These are phyloP conservation scores for Vanilla planifolia DNA, from an alignment of 106 monocot species.

Conservation along the genomic window DNA sequence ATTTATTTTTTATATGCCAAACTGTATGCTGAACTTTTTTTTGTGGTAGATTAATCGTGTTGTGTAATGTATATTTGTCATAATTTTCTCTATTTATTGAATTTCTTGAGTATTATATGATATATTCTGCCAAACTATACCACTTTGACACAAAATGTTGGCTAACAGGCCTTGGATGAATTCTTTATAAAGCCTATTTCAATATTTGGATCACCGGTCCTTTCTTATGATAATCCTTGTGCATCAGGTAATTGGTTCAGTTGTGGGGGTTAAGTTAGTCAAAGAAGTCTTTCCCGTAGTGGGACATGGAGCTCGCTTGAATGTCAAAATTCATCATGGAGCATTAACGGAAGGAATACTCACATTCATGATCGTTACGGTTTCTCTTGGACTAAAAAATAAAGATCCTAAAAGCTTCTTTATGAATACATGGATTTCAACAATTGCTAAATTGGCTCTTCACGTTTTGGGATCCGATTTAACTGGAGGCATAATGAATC, in stretches of 20 bases:
- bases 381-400: conserved; percentile 59
- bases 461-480: conserved; percentile 86
- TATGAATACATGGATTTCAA: conserved; percentile 93
- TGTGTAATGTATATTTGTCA: no score
- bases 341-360: conserved; percentile 84
- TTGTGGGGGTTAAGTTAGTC: conserved; percentile 55
- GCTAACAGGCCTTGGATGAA: background rate
- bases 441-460: conserved; percentile 64
- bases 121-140: no score
- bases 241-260: conserved; percentile 54
- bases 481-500: conserved; percentile 98
- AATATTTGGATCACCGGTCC: background rate
- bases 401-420: conserved; percentile 72
- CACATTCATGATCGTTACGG: conserved; percentile 63
- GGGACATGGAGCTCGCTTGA: conserved; percentile 73
- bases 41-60: no score
- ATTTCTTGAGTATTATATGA: no score
- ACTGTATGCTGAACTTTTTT: no score
- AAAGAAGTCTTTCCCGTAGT: conserved; percentile 47
- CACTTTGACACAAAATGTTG: background rate
- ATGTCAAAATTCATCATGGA: conserved; percentile 70
- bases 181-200: background rate
- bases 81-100: no score
- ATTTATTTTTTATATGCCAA: no score
- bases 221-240: background rate